phyloP scores from a whole-genome alignment of 768 basidiomycete genomes.

The Kwoniella newhampshirensis region DNA sequence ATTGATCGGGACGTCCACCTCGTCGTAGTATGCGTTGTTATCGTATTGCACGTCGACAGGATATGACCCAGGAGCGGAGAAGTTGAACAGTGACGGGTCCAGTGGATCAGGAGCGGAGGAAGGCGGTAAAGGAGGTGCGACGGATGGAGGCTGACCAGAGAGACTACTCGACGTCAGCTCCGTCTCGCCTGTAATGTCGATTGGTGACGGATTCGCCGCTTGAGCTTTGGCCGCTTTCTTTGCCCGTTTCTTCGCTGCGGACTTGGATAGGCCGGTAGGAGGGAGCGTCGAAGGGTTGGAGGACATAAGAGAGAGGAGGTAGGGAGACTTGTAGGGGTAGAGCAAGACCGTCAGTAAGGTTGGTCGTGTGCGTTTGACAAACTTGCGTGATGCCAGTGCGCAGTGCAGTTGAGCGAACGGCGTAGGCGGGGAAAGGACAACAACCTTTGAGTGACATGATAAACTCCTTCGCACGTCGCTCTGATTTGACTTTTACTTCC shows the following conservation, averaged over 20 bases:
- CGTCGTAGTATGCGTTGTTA: constrained; percentile 35
- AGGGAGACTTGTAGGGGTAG: neutral
- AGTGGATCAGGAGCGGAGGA: constrained; percentile 14
- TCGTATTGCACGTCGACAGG: constrained; percentile 42
- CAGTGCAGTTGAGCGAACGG: too few species aligned
- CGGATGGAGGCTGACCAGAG: constrained; percentile 7
- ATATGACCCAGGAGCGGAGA: constrained; percentile 34
- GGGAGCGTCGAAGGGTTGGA: constrained; percentile 27
- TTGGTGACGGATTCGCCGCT: constrained; percentile 10
- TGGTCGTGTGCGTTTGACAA: too few species aligned
- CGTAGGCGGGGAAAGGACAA: too few species aligned
- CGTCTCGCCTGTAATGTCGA: neutral
- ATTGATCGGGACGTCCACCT: constrained; percentile 21
- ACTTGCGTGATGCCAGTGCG: too few species aligned
- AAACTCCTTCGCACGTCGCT: too few species aligned
- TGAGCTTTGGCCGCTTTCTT: constrained; percentile 39
- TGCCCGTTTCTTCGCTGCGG: constrained; percentile 46
- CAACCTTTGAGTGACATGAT: too few species aligned
- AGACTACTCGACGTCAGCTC: neutral
- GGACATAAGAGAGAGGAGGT: constrained; percentile 34
- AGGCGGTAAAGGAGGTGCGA: constrained; percentile 16
- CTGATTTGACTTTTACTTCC: too few species aligned
- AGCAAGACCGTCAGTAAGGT: neutral
- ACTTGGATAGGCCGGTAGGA: constrained; percentile 39
- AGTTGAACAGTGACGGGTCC: constrained; percentile 36